Conservation (phyloP, 352 stramenopile genomes). For the Pythium graminicola region DNA sequence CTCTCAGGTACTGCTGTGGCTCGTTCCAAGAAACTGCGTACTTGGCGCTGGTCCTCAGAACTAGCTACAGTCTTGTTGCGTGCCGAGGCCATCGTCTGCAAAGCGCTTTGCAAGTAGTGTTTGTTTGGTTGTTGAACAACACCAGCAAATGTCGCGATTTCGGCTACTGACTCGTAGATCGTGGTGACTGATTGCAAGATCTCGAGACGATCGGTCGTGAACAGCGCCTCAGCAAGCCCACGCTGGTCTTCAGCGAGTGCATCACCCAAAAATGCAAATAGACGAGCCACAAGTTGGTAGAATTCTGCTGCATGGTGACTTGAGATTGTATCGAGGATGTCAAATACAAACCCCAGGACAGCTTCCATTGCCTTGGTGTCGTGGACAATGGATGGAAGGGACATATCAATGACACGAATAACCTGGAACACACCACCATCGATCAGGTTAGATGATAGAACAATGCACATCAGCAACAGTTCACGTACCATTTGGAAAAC, state of each 20-base stretch:
- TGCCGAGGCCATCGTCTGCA: constrained; percentile 28
- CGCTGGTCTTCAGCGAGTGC: constrained; percentile 34
- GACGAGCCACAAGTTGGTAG: constrained; percentile 42
- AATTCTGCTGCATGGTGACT: constrained; percentile 65
- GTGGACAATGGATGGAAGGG: constrained; percentile 32
- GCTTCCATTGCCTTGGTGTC: constrained; percentile 27
- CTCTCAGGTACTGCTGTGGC: neutral
- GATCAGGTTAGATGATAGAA: neutral
- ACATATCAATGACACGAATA: constrained; percentile 54
- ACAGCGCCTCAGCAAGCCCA: constrained; percentile 29
- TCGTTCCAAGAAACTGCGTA: constrained; percentile 41
- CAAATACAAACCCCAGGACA: constrained; percentile 54
- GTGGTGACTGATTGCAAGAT: constrained; percentile 39
- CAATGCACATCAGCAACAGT: neutral
- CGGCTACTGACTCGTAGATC: constrained; percentile 43
- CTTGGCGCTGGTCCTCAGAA: constrained; percentile 41
- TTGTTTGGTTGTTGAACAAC: constrained; percentile 35
- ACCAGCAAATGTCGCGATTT: constrained; percentile 37
- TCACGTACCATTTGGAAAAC: constrained; percentile 53
- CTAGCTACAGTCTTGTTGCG: constrained; percentile 40
- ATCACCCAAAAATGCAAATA: constrained; percentile 49
- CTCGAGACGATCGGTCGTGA: constrained; percentile 29
- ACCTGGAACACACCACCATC: constrained; percentile 26
- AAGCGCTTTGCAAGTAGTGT: constrained; percentile 14
- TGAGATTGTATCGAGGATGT: constrained; percentile 57